Base-by-base conservation (phyloP, 2,329 filamentous ascomycete species). In the Paecilomyces niveus region DNA sequence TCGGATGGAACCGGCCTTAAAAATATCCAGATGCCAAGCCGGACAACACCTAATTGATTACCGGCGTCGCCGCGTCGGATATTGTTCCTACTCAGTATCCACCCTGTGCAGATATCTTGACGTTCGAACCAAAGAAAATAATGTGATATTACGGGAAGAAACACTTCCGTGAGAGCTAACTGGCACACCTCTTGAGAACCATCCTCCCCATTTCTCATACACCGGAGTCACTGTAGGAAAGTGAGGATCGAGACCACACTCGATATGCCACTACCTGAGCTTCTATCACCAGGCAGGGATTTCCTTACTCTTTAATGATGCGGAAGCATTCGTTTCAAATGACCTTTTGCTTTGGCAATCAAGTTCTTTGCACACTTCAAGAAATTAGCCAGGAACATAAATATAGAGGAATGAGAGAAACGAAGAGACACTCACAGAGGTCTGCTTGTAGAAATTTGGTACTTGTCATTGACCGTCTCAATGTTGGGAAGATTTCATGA, bases 361-460 rank as follows among this genome's bases (percentile, higher is more conserved):
- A 29, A 52, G 50, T 29, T 52, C 50, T 52, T 29, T 52, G 50
- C 50, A 52, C 24, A 52, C 50, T 52, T 15, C 15, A 29, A 18
- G 26, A 22, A 8, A 22, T 24, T 13, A 45, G 15, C n/a, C n/a
- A 45, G 39, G 15, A 9, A 45, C 26, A 29, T 29, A 33, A 33
- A 33, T 13, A 33, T 4, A 10, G 8, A 15, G 13, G 10, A 33
- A 21, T 50, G n/a, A 10, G 15, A 26, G 18, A 52, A 18, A 52
- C 18, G 24, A 3, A 29, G 26, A 52, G 21, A 11, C 3, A 58
- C 60, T 58, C 39, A 62, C 60, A 45, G 26, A 33, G 58, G 45
- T 62, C 60, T 13, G 60, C 58, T 39, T 62, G 58, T 15, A 57
- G 18, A 49, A 54, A 62, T 18, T 58, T 60, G 6, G 58, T 15